These are phyloP conservation scores for Talaromyces sp. DNA, from an alignment of 2,329 filamentous ascomycete species.

Conservation along the genomic window DNA sequence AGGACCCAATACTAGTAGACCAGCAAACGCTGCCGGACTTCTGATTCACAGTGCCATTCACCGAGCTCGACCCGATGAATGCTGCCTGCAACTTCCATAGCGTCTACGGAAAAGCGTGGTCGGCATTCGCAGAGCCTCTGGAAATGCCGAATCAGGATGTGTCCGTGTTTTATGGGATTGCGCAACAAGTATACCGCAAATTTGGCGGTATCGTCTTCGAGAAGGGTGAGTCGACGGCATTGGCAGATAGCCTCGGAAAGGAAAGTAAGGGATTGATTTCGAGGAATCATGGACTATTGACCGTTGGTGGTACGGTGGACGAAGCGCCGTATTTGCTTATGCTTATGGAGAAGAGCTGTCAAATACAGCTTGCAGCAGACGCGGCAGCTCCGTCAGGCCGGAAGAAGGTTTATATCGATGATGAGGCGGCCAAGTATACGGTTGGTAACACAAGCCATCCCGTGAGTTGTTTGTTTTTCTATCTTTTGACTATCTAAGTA, in stretches of 20 bases:
- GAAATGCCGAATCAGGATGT: not conserved
- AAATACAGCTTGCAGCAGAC: not conserved
- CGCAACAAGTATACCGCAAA: not conserved
- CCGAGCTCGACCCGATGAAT: not conserved
- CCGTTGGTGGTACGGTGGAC: not conserved
- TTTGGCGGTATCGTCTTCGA: not conserved
- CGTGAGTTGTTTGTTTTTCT: too few relatives aligned
- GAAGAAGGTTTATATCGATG: not conserved
- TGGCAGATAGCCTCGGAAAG: not conserved
- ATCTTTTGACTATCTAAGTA: not conserved
- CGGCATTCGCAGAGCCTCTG: not conserved
- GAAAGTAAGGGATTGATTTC: not conserved
- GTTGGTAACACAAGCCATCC: not conserved
- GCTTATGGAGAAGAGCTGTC: slow-evolving; percentile 1
- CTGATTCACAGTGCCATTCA: not conserved
- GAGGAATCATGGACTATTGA: not conserved
- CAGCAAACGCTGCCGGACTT: not conserved
- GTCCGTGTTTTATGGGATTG: not conserved
- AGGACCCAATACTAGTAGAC: not conserved
- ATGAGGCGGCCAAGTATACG: not conserved
- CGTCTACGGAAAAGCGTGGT: not conserved
- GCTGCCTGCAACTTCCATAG: not conserved
- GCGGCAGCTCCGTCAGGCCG: not conserved
- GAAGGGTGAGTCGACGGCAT: not conserved
- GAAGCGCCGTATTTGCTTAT: not conserved